Evolutionary conservation across 2,329 filamentous ascomycete species (phyloP), one percentile per base, ranked within the genome.

Genomic region (Polytolypa hystricis): DNA sequence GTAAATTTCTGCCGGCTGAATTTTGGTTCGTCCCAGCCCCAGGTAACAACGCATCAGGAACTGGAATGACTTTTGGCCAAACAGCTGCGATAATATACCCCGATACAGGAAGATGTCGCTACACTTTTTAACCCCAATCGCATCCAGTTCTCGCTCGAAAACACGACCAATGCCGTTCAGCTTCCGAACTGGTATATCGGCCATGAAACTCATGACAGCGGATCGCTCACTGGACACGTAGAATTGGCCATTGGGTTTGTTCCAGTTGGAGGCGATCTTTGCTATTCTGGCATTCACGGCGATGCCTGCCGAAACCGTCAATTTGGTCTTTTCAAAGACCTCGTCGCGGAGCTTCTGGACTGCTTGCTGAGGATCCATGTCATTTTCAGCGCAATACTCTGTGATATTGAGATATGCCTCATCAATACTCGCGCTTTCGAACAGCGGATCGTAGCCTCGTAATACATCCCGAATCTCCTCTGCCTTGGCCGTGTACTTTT

Each of bases 321-420:
- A 79, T 26, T 80, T 77, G 0, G 85, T 81, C 50, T 74, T 77
- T 42, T 84, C 73, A 25, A 81, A 69, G 1, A 98, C 75, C 50
- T 93, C 77, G 8, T 69, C 68, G 7, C 91, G 77, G 65, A 96
- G 76, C 48, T 87, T 77, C 30, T 76, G 69, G 9, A 95, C 82
- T 0, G 70, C 83, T 19, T 84, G 79, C 30, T 81, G 78, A 0
- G 89, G 79, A 0, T 61, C 66, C 54, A 89, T 69, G 8, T 71
- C 53, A 43, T 87, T 78, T 21, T 77, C 71, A 8, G 64, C 48
- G 52, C 89, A 94, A 54, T 93, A 96, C 34, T 79, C 67, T 0
- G 91, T 96, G 40, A 98, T 83, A 50, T 98, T 96, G 18, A 98
- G 67, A 54, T 95, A 98, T 1, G 91, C 91, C 58, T 98, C 91